These are phyloP conservation scores for Ampelocalamus luodianensis DNA, from an alignment of 176 grass and related monocot species.

Conservation along the genomic window DNA sequence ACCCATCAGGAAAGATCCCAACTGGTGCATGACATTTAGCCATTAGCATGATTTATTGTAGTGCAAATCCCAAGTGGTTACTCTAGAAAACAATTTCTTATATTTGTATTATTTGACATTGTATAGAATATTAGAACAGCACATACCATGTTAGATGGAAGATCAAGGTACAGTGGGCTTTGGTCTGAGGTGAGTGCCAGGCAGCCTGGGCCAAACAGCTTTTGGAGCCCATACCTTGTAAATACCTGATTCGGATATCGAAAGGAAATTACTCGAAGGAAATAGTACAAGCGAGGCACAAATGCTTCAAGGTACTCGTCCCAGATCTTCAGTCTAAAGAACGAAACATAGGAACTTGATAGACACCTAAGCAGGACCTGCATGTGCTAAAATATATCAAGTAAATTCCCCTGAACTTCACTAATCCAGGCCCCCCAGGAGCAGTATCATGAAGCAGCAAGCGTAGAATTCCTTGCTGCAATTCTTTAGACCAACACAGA, in stretches of 20 bases:
- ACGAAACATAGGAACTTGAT: too few species aligned
- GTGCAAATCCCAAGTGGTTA: not conserved
- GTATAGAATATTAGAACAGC: not conserved
- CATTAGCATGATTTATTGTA: conserved; percentile 10
- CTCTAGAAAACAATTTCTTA: conserved; percentile 24
- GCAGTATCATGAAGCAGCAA: conserved; percentile 19
- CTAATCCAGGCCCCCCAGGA: not conserved
- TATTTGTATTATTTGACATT: not conserved
- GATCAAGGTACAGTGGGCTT: conserved; percentile 81
- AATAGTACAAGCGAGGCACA: conserved; percentile 2
- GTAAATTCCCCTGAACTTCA: conserved; percentile 14
- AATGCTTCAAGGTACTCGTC: not conserved
- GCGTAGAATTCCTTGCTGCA: not conserved
- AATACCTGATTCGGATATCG: conserved; percentile 64
- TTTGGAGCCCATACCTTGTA: conserved; percentile 89
- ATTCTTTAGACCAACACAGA: not conserved
- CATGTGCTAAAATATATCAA: not conserved
- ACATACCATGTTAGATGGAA: too few species aligned
- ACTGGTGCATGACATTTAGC: too few species aligned
- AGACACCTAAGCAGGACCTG: not conserved
- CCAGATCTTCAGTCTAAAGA: not conserved
- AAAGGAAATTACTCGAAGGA: conserved; percentile 15
- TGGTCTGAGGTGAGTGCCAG: conserved; percentile 74
- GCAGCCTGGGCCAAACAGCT: conserved; percentile 73
- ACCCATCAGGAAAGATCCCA: too few species aligned